These are phyloP conservation scores for Lentinula raphanica DNA, from an alignment of 768 basidiomycete genomes.

Conservation along the genomic window DNA sequence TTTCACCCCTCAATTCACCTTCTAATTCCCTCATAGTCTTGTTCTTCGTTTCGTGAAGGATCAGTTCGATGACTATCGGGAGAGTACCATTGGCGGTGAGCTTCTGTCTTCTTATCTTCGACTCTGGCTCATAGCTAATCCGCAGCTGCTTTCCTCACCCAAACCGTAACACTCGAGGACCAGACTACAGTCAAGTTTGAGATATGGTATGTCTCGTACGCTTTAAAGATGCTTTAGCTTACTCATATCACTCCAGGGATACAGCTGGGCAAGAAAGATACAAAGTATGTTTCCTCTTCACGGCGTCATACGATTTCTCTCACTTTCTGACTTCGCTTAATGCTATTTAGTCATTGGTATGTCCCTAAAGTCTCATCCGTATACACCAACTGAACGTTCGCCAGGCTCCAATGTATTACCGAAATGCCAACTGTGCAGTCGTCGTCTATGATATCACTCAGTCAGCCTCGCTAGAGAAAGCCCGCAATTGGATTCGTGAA, in stretches of 20 bases:
- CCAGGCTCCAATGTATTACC: slow-evolving; percentile 94
- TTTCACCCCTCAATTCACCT: not conserved
- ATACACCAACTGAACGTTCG: slow-evolving; percentile 5
- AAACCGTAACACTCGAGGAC: slow-evolving; percentile 88
- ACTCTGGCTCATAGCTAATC: slow-evolving; percentile 16
- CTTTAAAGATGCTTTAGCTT: slow-evolving; percentile 8
- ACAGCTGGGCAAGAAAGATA: slow-evolving; percentile 95
- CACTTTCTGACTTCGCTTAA: slow-evolving; percentile 26
- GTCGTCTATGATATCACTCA: slow-evolving; percentile 97
- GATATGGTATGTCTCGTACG: slow-evolving; percentile 64
- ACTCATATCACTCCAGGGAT: slow-evolving; percentile 52
- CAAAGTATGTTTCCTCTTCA: slow-evolving; percentile 47
- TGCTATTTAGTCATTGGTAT: slow-evolving; percentile 40
- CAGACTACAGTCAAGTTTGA: slow-evolving; percentile 95
- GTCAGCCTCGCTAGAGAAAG: slow-evolving; percentile 87
- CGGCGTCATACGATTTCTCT: slow-evolving; percentile 3
- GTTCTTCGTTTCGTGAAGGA: slow-evolving; percentile 96
- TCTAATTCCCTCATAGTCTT: slow-evolving; percentile 45
- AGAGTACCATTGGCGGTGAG: slow-evolving; percentile 87
- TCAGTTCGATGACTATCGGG: slow-evolving; percentile 93
- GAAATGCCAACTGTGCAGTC: slow-evolving; percentile 90
- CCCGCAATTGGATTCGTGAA: slow-evolving; percentile 93
- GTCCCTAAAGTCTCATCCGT: slow-evolving; percentile 15
- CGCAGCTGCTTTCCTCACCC: slow-evolving; percentile 94
- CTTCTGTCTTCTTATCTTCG: not conserved